Conservation (phyloP, 768 basidiomycete genomes). For the Epithele typhae region DNA sequence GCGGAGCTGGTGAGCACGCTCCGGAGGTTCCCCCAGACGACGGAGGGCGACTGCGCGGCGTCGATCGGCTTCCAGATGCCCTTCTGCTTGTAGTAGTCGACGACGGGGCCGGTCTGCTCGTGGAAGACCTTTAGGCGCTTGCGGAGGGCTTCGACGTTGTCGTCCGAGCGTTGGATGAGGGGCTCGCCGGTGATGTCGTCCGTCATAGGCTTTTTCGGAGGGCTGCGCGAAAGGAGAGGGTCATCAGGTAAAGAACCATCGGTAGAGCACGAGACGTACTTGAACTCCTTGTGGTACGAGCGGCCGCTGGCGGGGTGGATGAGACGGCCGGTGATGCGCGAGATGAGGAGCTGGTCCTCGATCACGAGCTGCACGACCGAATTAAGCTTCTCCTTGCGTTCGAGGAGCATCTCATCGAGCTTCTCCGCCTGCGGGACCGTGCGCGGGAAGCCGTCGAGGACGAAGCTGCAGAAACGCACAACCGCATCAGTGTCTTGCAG, state of each 20-base stretch:
- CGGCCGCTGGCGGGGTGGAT: slow-evolving; percentile 88
- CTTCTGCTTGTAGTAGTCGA: slow-evolving; percentile 92
- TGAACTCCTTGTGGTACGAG: slow-evolving; percentile 93
- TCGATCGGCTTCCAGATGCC: slow-evolving; percentile 90
- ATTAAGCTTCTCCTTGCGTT: slow-evolving; percentile 83
- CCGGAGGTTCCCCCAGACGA: slow-evolving; percentile 85
- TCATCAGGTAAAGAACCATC: neutral
- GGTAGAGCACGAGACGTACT: slow-evolving; percentile 57
- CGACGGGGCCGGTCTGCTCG: slow-evolving; percentile 90
- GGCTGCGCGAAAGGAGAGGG: slow-evolving; percentile 48
- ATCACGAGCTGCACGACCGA: slow-evolving; percentile 91
- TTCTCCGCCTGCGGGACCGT: slow-evolving; percentile 96
- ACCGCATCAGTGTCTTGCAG: neutral
- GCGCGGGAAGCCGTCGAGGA: slow-evolving; percentile 98
- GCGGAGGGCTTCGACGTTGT: slow-evolving; percentile 91
- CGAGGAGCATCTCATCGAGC: slow-evolving; percentile 84
- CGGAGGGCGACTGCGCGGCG: slow-evolving; percentile 86
- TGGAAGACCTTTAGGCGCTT: slow-evolving; percentile 91
- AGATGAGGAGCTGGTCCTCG: slow-evolving; percentile 92
- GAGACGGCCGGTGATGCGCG: slow-evolving; percentile 94
- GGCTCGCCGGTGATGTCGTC: slow-evolving; percentile 97
- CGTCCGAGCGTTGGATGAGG: slow-evolving; percentile 94
- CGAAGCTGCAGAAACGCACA: slow-evolving; percentile 58
- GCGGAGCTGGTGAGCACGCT: slow-evolving; percentile 47
- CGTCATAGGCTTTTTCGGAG: slow-evolving; percentile 91